Conservation (phyloP, 2,329 filamentous ascomycete species). For the Colletotrichum abscissum region DNA sequence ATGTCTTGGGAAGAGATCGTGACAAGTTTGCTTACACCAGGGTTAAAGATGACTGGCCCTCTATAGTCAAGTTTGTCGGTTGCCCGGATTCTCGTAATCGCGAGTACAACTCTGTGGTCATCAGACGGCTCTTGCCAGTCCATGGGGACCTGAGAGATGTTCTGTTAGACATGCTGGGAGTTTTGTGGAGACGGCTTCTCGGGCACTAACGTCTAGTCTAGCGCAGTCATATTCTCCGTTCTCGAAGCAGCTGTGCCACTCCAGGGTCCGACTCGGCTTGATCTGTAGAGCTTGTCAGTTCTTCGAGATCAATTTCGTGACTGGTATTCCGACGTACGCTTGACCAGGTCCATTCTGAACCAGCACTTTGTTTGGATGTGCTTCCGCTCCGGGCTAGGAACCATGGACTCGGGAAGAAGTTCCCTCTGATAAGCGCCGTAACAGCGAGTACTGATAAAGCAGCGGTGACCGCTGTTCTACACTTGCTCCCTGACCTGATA, state of each 20-base stretch:
- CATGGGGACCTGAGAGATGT: slow-evolving; percentile 50
- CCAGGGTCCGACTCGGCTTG: slow-evolving; percentile 42
- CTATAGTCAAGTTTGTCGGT: slow-evolving; percentile 41
- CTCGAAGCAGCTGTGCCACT: slow-evolving; percentile 47
- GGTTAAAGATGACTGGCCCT: slow-evolving; percentile 49
- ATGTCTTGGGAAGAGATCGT: background rate
- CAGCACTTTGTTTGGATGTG: background rate
- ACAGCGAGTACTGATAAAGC: slow-evolving; percentile 16
- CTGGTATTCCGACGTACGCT: background rate
- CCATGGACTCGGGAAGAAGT: background rate
- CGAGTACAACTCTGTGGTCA: slow-evolving; percentile 44
- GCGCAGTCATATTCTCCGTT: slow-evolving; percentile 45
- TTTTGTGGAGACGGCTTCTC: background rate
- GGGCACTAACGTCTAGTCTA: slow-evolving; percentile 44
- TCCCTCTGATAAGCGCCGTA: slow-evolving; percentile 21
- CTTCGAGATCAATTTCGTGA: too few species aligned
- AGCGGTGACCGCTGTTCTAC: slow-evolving; percentile 1
- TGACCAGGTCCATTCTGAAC: slow-evolving; percentile 25
- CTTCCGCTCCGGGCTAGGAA: background rate
- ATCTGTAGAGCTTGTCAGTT: slow-evolving; percentile 47
- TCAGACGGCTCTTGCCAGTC: slow-evolving; percentile 46
- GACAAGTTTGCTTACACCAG: slow-evolving; percentile 41
- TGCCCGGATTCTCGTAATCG: slow-evolving; percentile 46
- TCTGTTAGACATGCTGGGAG: background rate
- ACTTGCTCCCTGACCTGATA: background rate